phyloP scores from a whole-genome alignment of 495 filamentous ascomycete genomes.

The Xylaria nigripes region DNA sequence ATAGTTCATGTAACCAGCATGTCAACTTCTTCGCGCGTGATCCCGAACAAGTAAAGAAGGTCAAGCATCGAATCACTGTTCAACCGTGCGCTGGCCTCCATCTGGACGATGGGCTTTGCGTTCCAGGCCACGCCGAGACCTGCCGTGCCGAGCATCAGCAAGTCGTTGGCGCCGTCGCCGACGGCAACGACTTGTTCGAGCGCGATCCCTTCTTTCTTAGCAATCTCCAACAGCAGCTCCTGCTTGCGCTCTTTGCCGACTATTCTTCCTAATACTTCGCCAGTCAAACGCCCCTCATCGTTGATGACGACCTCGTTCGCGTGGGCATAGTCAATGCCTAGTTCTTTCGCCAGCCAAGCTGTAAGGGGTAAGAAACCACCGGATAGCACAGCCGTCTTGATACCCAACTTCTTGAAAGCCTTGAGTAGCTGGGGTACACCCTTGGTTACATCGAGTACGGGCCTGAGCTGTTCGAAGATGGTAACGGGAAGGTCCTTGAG shows the following conservation, averaged over 20 bases:
- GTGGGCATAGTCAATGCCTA: slow-evolving; percentile 78
- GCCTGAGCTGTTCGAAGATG: slow-evolving; percentile 73
- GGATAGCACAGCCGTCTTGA: slow-evolving; percentile 79
- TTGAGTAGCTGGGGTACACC: slow-evolving; percentile 68
- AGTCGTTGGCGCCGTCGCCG: slow-evolving; percentile 91
- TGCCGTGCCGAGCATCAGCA: slow-evolving; percentile 83
- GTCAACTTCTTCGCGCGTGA: slow-evolving; percentile 56
- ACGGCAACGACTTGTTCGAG: slow-evolving; percentile 76
- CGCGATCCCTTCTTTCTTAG: slow-evolving; percentile 59
- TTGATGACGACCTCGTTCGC: slow-evolving; percentile 75
- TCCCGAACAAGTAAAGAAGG: slow-evolving; percentile 75
- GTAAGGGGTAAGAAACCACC: slow-evolving; percentile 89
- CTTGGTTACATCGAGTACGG: slow-evolving; percentile 66
- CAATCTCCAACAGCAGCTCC: slow-evolving; percentile 66
- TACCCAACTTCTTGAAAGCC: slow-evolving; percentile 65
- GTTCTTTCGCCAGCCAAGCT: slow-evolving; percentile 66
- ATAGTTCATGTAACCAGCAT: slow-evolving; percentile 32
- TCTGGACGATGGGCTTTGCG: slow-evolving; percentile 86
- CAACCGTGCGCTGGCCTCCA: slow-evolving; percentile 69
- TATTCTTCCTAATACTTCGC: slow-evolving; percentile 68
- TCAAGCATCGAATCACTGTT: slow-evolving; percentile 75
- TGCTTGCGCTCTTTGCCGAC: slow-evolving; percentile 77
- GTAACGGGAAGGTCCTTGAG: slow-evolving; percentile 69
- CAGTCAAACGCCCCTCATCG: slow-evolving; percentile 61
- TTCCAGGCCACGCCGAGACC: slow-evolving; percentile 90